Evolutionary conservation across 805 yeast species (phyloP), one percentile per base, ranked within the genome.

Genomic region (Cyberlindnera meyerae): DNA sequence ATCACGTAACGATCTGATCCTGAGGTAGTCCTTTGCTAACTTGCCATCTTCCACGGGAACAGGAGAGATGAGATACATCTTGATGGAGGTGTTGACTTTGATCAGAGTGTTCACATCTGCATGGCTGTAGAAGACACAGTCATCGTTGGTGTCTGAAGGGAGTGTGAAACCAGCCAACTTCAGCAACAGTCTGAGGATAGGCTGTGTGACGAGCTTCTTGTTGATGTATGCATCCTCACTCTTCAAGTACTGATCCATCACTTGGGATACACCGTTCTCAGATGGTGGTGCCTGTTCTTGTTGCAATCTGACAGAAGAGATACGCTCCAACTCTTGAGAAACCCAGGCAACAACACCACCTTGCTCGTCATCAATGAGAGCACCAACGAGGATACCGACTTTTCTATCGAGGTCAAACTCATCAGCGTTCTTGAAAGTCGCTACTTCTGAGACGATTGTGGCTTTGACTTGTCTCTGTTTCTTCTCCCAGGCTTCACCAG

Each of bases 381-480:
- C 66, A 18, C 75, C 71, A 5, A 77, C 71, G 28, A 76, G 48
- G 13, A 77, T 63, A 18, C 74, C 70, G 13, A 72, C 54, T 39
- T 74, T 68, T 33, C 71, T 75, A 28, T 75, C 78, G 11, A 63
- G 45, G 18, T 63, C 60, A 15, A 58, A 38, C 8, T 47, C 43
- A 9, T 50, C 54, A 8, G 35, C 37, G 9, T 43, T 44, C 18
- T 48, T 56, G 39, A 69, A 60, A 24, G 47, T 56, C 36, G 55
- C 48, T n/a, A 45, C 39, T 5, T 32, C 40, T 4, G 33, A 40
- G 8, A 31, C 52, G 7, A 33, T 12, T 1, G 31, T 33, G 11
- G 25, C 30, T 8, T 34, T 52, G 11, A 24, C 29, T 11, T 36
- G 52, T 24, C 43, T 55, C 7, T 45, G 40, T 11, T 24, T 26